Base-by-base conservation (phyloP, 2,329 filamentous ascomycete genomes). In the Calonectria ilicicola region DNA sequence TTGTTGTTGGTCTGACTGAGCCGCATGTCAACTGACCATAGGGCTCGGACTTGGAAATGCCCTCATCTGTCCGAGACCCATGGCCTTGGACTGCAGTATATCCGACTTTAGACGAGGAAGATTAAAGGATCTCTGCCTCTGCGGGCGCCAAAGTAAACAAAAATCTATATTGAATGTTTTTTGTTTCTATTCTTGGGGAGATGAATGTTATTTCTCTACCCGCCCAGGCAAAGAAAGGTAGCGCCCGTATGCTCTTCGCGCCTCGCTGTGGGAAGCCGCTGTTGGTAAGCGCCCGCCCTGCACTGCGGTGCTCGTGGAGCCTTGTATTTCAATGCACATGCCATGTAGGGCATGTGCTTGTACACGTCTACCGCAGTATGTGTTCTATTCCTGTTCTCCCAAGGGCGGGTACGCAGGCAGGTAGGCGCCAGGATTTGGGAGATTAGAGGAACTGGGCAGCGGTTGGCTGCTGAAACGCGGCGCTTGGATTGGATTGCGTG, bases 391-490 rank as follows among this genome's bases (percentile, higher is more conserved):
- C 46, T 47, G 49, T 65, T 65, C 62, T 15, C 29, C 21, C 29
- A 32, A 32, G 29, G 66, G 56, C 47, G 64, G 64, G 29, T 29
- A 56, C 29, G 17, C 27, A 19, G 66, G 66, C 17, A 65, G 66
- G 5, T n/a, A 65, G 60, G 35, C 67, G 60, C 67, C 42, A 53
- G 32, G 64, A 47, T 51, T 51, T 9, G 32, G n/a, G 46, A 56
- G 69, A 58, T 63, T 67, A 47, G 21, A 47, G 21, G 56, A 58
- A 32, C 17, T 53, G 68, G 29, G 47, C 29, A 26, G 58, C 32
- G 65, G 64, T 58, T 72, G 69, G 46, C 32, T 69, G 49, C 63
- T 67, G 69, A 71, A 71, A 71, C 69, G 53, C 53, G 65, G 69
- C 69, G 69, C 46, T 68, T 68, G 58, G 38, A 27, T 47, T 58